Evolutionary conservation across 73 alveolate genomes (phyloP).

Genomic region (Breviolum minutum): DNA sequence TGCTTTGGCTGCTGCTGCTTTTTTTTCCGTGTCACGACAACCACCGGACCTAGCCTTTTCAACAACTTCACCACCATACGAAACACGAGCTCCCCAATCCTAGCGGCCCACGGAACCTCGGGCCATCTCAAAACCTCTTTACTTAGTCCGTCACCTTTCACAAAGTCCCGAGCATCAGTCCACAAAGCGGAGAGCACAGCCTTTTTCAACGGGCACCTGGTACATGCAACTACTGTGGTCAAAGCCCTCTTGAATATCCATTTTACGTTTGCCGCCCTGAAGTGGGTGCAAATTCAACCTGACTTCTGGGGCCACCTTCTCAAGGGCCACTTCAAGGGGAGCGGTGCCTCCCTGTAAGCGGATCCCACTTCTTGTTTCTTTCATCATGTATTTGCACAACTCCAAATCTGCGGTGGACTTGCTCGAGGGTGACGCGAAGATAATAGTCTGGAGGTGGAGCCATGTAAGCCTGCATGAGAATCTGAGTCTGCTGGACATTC

Average conservation of each 20-base stretch:
- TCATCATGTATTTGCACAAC: background rate
- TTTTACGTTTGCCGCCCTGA: background rate
- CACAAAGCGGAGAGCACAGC: too few species aligned
- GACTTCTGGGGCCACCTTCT: background rate
- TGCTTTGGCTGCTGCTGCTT: background rate
- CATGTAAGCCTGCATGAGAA: background rate
- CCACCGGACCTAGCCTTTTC: too few species aligned
- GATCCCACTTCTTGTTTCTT: background rate
- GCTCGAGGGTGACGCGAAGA: background rate
- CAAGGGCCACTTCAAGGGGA: background rate
- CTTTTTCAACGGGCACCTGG: too few species aligned
- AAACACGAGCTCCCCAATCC: too few species aligned
- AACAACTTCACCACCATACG: too few species aligned
- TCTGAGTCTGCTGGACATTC: background rate
- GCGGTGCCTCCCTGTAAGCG: background rate
- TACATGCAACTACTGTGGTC: too few species aligned
- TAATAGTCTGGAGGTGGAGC: background rate
- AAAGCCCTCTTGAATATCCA: background rate
- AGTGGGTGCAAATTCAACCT: background rate
- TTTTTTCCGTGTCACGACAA: background rate
- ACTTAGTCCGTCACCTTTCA: too few species aligned
- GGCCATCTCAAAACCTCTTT: too few species aligned
- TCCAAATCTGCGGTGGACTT: background rate
- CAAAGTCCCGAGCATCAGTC: too few species aligned
- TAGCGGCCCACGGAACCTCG: too few species aligned